Evolutionary conservation across 139 green algal genomes (phyloP).

Genomic region (Bryopsis sp.): DNA sequence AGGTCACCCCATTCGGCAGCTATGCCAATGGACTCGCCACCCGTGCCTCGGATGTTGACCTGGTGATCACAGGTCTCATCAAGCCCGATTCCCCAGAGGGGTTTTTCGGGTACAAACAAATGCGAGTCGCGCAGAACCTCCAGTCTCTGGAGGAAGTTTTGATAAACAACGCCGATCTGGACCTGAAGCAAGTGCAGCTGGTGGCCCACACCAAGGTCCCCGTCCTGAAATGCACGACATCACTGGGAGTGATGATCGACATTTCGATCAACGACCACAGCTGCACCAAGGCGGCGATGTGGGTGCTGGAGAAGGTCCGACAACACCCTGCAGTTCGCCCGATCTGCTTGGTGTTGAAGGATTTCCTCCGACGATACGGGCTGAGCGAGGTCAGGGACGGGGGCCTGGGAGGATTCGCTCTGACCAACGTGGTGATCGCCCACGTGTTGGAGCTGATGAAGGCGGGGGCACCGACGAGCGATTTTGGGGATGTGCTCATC

Average conservation of each 20-base stretch:
- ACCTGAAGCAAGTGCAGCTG: conserved; percentile 31
- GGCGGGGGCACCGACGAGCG: background rate
- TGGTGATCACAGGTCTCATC: conserved; percentile 43
- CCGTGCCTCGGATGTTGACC: conserved; percentile 42
- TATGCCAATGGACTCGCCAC: conserved; percentile 48
- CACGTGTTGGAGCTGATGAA: conserved; percentile 47
- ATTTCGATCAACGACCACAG: conserved; percentile 41
- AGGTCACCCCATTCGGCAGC: conserved; percentile 37
- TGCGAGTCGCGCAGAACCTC: conserved; percentile 5
- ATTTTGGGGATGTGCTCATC: conserved; percentile 15
- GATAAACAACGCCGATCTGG: conserved; percentile 20
- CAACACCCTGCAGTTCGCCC: conserved; percentile 22
- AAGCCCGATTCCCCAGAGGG: conserved; percentile 27
- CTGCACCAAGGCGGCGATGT: conserved; percentile 32
- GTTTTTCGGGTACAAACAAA: conserved; percentile 7
- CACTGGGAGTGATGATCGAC: conserved; percentile 30
- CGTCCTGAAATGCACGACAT: conserved; percentile 35
- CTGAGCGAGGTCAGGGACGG: conserved; percentile 36
- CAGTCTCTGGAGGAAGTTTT: conserved; percentile 20
- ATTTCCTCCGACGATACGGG: conserved; percentile 32
- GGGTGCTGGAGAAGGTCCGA: conserved; percentile 13
- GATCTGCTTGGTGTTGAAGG: conserved; percentile 47
- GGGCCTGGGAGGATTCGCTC: conserved; percentile 41
- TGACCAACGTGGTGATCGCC: conserved; percentile 58
- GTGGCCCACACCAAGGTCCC: conserved; percentile 46